These are phyloP conservation scores for Leishmania gerbilli DNA, from an alignment of 208 protist species.

Conservation along the genomic window DNA sequence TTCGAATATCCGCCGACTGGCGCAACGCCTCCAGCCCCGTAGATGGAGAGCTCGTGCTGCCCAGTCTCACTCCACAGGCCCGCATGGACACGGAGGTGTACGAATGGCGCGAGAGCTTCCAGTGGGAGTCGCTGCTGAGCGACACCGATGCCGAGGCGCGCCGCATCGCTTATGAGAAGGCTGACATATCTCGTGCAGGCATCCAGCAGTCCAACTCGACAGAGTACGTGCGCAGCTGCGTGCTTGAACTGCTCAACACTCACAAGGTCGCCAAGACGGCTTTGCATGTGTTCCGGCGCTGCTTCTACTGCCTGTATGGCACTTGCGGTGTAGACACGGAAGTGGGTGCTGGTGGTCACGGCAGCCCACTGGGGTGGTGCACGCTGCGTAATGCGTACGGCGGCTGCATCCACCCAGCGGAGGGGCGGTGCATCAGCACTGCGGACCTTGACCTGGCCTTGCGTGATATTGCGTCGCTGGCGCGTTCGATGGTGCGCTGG, in stretches of 20 bases:
- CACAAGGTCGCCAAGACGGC: conserved; percentile 37
- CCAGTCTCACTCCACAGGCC: conserved; percentile 17
- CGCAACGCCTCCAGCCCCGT: conserved; percentile 39
- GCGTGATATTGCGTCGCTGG: conserved; percentile 74
- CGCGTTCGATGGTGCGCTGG: conserved; percentile 68
- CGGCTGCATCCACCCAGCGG: conserved; percentile 69
- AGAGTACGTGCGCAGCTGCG: conserved; percentile 42
- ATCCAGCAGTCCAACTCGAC: conserved; percentile 40
- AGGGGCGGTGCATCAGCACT: conserved; percentile 48
- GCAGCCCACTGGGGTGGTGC: conserved; percentile 70
- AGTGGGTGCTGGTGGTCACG: conserved; percentile 47
- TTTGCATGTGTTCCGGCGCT: conserved; percentile 77
- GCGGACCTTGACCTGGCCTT: conserved; percentile 70
- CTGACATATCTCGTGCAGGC: conserved; percentile 7
- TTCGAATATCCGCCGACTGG: conserved; percentile 72
- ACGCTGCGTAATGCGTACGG: conserved; percentile 57
- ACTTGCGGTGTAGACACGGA: conserved; percentile 61
- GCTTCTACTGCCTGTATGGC: conserved; percentile 86
- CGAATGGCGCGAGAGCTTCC: conserved; percentile 71
- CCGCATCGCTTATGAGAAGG: conserved; percentile 5
- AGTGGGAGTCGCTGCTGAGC: conserved; percentile 78
- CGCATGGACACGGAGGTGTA: conserved; percentile 26
- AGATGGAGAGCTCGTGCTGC: conserved; percentile 53
- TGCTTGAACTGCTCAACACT: conserved; percentile 53
- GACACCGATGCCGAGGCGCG: conserved; percentile 27